Conservation (phyloP, 495 filamentous ascomycete genomes). For the Rhypophila decipiens region DNA sequence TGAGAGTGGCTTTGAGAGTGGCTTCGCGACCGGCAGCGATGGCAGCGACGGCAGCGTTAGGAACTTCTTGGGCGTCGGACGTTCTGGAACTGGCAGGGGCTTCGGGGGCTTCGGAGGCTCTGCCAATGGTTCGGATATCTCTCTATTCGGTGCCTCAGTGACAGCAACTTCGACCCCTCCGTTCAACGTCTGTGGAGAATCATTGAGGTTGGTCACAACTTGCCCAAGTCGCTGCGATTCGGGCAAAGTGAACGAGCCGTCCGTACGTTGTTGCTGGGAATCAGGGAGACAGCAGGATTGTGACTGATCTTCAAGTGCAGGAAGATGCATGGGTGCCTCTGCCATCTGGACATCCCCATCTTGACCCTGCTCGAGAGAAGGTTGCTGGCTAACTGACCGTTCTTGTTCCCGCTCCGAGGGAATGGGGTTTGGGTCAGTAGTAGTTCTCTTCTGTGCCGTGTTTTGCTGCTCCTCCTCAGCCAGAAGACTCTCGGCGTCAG, state of each 20-base stretch:
- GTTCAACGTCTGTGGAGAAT: too few species aligned
- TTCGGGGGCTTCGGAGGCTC: too few species aligned
- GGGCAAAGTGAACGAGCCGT: too few species aligned
- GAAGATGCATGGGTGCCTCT: neutral
- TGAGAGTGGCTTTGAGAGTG: conserved; percentile 11
- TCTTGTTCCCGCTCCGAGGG: conserved; percentile 5
- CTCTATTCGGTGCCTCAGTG: neutral
- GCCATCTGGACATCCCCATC: too few species aligned
- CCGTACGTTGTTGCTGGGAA: conserved; percentile 4
- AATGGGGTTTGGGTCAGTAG: conserved; percentile 18
- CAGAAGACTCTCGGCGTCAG: neutral
- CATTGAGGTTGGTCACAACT: too few species aligned
- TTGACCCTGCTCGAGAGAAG: neutral
- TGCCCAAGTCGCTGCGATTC: too few species aligned
- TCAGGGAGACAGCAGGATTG: neutral
- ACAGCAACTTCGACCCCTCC: neutral
- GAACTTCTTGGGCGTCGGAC: conserved; percentile 6
- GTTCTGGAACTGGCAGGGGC: conserved; percentile 8
- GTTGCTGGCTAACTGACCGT: neutral
- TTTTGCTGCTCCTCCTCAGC: neutral
- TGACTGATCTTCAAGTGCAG: neutral
- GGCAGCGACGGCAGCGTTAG: conserved; percentile 5
- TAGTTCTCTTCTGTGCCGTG: conserved; percentile 8
- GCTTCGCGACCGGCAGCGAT: conserved; percentile 4
- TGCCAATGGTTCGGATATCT: neutral